phyloP scores from a whole-genome alignment of 2,329 filamentous ascomycete species.

The Balansia obtecta region DNA sequence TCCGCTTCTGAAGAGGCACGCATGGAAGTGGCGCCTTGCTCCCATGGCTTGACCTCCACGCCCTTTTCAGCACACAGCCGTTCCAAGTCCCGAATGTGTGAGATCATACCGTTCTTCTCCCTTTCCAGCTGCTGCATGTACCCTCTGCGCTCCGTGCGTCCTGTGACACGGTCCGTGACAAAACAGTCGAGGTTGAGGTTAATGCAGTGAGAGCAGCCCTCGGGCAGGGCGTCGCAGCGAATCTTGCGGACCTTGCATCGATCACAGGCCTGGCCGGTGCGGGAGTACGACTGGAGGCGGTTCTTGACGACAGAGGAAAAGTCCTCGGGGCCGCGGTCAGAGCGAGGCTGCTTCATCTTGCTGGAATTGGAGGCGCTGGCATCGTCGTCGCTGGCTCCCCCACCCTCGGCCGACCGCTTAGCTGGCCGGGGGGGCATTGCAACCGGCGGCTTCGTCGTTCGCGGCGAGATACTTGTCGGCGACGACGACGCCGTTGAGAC shows the following conservation, averaged over 20 bases:
- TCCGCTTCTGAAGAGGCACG: conserved; percentile 14
- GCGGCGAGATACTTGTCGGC: conserved; percentile 6
- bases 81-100: conserved; percentile 56
- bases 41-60: conserved; percentile 44
- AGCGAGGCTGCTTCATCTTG: conserved; percentile 37
- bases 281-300: conserved; percentile 41
- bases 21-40: conserved; percentile 16
- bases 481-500: conserved; percentile 7
- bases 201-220: conserved; percentile 72
- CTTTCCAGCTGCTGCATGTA: conserved; percentile 67
- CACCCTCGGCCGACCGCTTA: conserved; percentile 27
- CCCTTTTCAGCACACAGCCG: conserved; percentile 48
- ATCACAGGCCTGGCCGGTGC: conserved; percentile 78
- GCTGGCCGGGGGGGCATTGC: conserved; percentile 9
- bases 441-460: conserved; percentile 5
- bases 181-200: conserved; percentile 67
- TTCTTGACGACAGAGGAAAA: conserved; percentile 45
- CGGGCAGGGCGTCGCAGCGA: conserved; percentile 67
- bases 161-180: conserved; percentile 79
- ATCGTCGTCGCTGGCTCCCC: conserved; percentile 20
- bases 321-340: conserved; percentile 35
- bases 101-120: conserved; percentile 54
- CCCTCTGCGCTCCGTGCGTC: conserved; percentile 65
- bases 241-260: conserved; percentile 87
- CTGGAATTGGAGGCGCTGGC: conserved; percentile 8